Conservation (phyloP, 176 grass and related monocot species). For the Oryza glaberrima region DNA sequence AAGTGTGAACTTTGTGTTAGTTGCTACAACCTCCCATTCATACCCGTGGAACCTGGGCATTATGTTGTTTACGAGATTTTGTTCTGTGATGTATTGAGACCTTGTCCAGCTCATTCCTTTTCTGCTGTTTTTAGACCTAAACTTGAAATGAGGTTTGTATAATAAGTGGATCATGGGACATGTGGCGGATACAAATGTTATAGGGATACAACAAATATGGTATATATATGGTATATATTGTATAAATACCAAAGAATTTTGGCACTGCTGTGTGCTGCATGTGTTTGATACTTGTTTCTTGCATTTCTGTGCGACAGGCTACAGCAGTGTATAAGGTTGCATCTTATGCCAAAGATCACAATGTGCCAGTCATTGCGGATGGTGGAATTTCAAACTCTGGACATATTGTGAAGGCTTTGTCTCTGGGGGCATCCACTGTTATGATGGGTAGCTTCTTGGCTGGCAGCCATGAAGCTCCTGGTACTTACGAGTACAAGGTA, state of each 20-base stretch:
- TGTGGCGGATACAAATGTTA: not conserved
- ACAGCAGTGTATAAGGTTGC: slow-evolving; percentile 95
- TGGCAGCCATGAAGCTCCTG: slow-evolving; percentile 92
- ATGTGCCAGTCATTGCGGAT: slow-evolving; percentile 89
- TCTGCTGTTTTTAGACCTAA: not conserved
- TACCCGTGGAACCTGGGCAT: not conserved
- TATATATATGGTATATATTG: not conserved
- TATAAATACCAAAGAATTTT: not conserved
- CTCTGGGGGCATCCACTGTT: slow-evolving; percentile 79
- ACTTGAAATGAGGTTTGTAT: not conserved
- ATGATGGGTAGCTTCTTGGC: slow-evolving; percentile 99
- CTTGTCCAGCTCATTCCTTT: not conserved
- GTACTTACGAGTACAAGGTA: slow-evolving; percentile 79
- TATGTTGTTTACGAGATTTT: not conserved
- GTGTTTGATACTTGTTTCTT: slow-evolving; percentile 19
- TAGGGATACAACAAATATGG: not conserved
- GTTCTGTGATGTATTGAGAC: not conserved
- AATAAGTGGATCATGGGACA: not conserved
- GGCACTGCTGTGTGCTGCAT: not conserved
- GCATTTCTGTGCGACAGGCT: slow-evolving; percentile 55
- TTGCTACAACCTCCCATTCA: not conserved
- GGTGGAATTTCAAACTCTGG: slow-evolving; percentile 98
- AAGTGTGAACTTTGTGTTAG: not conserved
- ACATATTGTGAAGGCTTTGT: slow-evolving; percentile 93
- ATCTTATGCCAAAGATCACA: slow-evolving; percentile 88